phyloP scores from a whole-genome alignment of 805 yeast species.

The Barnettozyma vustinii region DNA sequence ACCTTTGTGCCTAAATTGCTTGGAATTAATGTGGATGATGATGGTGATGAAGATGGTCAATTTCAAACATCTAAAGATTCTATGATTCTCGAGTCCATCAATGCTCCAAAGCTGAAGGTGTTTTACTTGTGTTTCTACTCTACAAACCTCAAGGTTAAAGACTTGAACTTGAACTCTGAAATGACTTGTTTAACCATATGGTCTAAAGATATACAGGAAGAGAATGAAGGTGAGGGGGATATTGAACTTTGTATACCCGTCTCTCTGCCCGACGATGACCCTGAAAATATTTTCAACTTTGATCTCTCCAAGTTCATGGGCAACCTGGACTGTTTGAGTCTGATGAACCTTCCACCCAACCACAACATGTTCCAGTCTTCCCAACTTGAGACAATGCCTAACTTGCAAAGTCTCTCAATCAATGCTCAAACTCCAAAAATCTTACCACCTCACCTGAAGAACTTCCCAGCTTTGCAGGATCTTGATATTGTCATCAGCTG shows the following conservation, averaged over 20 bases:
- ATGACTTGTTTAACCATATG: slow-evolving; percentile 1
- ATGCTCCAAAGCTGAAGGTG: neutral
- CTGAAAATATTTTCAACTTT: neutral
- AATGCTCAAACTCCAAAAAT: neutral
- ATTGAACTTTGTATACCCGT: neutral
- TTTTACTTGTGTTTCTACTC: slow-evolving; percentile 1
- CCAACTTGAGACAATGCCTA: neutral
- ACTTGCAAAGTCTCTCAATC: neutral
- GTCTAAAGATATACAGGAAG: neutral
- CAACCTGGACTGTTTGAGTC: neutral
- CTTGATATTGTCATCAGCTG: neutral
- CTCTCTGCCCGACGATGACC: neutral
- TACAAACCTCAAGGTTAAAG: neutral
- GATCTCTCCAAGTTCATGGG: neutral
- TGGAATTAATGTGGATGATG: neutral
- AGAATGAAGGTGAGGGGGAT: neutral
- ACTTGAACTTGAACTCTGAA: neutral
- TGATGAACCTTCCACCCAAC: neutral
- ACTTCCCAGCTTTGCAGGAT: neutral
- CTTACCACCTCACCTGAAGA: neutral
- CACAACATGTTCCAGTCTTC: slow-evolving; percentile 2
- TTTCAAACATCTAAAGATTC: neutral
- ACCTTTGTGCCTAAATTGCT: slow-evolving; percentile 1
- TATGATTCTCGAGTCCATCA: neutral
- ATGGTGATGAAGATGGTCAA: neutral